Evolutionary conservation across 495 filamentous ascomycete genomes (phyloP), one percentile per base, ranked within the genome.

Genomic region (Lindgomyces ingoldianus): DNA sequence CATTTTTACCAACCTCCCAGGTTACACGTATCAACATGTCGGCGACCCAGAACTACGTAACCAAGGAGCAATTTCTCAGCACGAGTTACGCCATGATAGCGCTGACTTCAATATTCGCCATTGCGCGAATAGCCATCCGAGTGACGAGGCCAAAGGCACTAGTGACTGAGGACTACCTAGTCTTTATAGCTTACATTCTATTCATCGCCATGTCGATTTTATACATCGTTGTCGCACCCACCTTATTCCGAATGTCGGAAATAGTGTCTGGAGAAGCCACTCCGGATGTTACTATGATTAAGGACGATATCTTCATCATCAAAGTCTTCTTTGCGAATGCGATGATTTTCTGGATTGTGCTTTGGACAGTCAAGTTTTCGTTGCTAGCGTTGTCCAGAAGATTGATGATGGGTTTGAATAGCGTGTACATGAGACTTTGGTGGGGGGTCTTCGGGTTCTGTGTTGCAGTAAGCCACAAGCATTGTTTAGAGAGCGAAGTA

Each of bases 301-400:
- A 69, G 1, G 77, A 79, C 49, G 24, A 45, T 0, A 8, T 71
- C 11, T 33, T 64, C 25, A 63, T 80, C 48, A 62, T 74, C 26
- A 74, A 72, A 49, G 64, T 74, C n/a, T 78, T 78, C 53, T 81
- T 81, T 44, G 75, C 74, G 18, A 76, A 75, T 26, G 76, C 75
- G 8, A 72, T 77, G 14, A 68, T 79, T 27, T 73, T 81, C 60
- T 81, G 80, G 79, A 57, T 74, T 8, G 73, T 69, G 2, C 59
- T 81, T n/a, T 82, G 80, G 80, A 63, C 74, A 41, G 75, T 81
- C 45, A 82, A 82, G 63, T 71, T 77, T 26, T 76, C 73, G 2
- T 72, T 82, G 12, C 65, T 82, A 53, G 72, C 76, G 2, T 73
- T 81, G 53, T 82, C 79, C 58, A 73, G 71, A 52, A 66, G 72